Base-by-base conservation (phyloP, 192 early-diverging fungal genomes). In the Allomyces javanicus region DNA sequence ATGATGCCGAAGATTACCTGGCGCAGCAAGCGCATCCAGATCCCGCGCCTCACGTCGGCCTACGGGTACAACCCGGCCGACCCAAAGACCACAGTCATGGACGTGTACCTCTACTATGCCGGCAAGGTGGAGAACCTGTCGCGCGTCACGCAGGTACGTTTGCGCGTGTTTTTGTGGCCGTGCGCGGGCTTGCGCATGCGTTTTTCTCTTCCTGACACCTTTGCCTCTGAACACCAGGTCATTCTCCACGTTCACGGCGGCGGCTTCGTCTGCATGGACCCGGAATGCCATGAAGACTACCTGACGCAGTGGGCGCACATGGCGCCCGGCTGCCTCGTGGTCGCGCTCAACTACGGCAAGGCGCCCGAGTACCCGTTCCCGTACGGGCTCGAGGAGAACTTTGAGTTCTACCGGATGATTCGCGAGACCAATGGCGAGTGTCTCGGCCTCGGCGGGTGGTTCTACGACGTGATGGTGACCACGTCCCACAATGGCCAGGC, bases 331-430 rank as follows among this genome's bases (percentile, higher is more conserved):
- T 69, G 88, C 0, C 87, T 90, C 2, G 83, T 97, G 12, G 70
- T 92, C 27, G 84, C 83, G 65, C 77, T 97, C 61, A 83, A 97
- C 68, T 97, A 97, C 66, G 90, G 87, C 64, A 97, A 97, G 73
- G 90, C 92, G 9, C 95, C 93, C 44, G 95, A 96, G 73, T 83
- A 82, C 64, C 95, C 95, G n/a, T 98, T 90, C 69, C 95, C 95
- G 1, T 89, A 81, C 63, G 89, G 86, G 0, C 71, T 94, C 24
- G 85, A 94, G 65, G 90, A 97, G 70, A 92, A 90, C 71, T 94
- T 89, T 75, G 93, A 91, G 68, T 81, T 89, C 19, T 97, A 95
- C 76, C 70, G 75, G 14, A 65, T 72, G 33, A 80, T 98, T 25
- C 74, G 87, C 1, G 84, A 87, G 67, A 85, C 83, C 62, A 87